Percentiles rank a stretch among this genome's conserved stretches.
Evolutionary conservation across 2,329 filamentous ascomycete genomes (phyloP).

Genomic region (Endocalyx cinctus): DNA sequence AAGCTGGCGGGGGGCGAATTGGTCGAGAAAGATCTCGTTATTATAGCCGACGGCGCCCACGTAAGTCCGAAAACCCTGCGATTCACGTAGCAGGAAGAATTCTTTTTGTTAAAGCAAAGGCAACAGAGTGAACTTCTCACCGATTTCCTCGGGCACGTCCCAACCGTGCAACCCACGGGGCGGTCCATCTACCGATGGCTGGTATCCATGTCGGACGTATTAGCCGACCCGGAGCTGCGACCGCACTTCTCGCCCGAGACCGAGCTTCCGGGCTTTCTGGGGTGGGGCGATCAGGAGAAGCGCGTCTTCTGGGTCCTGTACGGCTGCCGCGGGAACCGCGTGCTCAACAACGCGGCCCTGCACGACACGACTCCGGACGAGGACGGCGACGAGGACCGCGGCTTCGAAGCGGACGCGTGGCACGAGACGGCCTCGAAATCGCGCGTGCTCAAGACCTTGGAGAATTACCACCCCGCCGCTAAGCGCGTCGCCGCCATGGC

Average conservation of each 20-base stretch:
- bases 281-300: slow-evolving; percentile 7
- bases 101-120: slow-evolving; percentile 1
- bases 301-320: slow-evolving; percentile 11
- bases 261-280: slow-evolving; percentile 10
- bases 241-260: slow-evolving; percentile 4
- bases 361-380: slow-evolving; percentile 3
- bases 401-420: slow-evolving; percentile 5
- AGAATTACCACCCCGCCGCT: slow-evolving; percentile 10
- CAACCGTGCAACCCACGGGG: slow-evolving; percentile 8
- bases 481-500: slow-evolving; percentile 10
- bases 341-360: slow-evolving; percentile 12
- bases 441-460: slow-evolving; percentile 7
- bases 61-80: slow-evolving; percentile 9
- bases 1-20: slow-evolving; percentile 23
- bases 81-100: too few relatives aligned
- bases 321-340: slow-evolving; percentile 9
- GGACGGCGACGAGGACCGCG: neutral
- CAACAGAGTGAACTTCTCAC: slow-evolving; percentile 9
- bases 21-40: slow-evolving; percentile 32
- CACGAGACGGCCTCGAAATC: slow-evolving; percentile 5
- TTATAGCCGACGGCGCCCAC: slow-evolving; percentile 42
- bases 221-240: slow-evolving; percentile 6
- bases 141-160: slow-evolving; percentile 9
- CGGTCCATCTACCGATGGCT: slow-evolving; percentile 17
- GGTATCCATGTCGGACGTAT: slow-evolving; percentile 10